Evolutionary conservation across 1,139 yeast species (phyloP), one percentile per base, ranked within the genome.

Genomic region (Wickerhamomyces sp.): DNA sequence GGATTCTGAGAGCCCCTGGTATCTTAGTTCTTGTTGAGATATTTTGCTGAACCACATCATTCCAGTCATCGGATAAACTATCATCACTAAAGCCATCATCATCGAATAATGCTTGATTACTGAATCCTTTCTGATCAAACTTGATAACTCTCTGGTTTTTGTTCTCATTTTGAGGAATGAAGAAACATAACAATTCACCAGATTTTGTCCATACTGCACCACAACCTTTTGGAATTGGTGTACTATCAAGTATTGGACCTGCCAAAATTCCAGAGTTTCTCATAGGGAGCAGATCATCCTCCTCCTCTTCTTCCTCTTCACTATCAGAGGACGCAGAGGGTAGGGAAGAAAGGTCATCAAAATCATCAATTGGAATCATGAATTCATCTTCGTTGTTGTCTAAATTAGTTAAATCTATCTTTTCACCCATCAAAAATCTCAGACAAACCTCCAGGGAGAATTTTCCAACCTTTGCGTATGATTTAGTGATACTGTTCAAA

Each of bases 191-290:
- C 45, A 90, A 69, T 50, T 79, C 79, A 0, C 97, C 97, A 3
- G 79, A 76, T 14, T 79, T 76, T 0, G 94, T 75, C 96, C 97
- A 90, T 0, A 79, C 71, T 0, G 95, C 96, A 10, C 97, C 96
- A 68, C 96, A 90, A 4, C 93, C 95, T 60, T 87, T 89, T 0
- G 97, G 96, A 4, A 90, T 74, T 0, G 97, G 97, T 0, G 96
- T 88, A 35, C 90, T 82, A 58, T 89, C 96, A 57, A 81, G 78
- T 14, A 66, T 57, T 8, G 63, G 48, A 23, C 47, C 52, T n/a
- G 51, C 43, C 8, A 48, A 34, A 5, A 47, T 40, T 27, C 49
- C 50, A 15, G 53, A 39, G 14, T 47, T 37, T 32, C 49, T 46
- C 45, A 54, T 39, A 26, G 51, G 58, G 9, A 54, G 45, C 11